Percentiles rank a stretch among this genome's conserved stretches.
Conservation (phyloP, 257 asterid genomes). For the Petunia axillaris region DNA sequence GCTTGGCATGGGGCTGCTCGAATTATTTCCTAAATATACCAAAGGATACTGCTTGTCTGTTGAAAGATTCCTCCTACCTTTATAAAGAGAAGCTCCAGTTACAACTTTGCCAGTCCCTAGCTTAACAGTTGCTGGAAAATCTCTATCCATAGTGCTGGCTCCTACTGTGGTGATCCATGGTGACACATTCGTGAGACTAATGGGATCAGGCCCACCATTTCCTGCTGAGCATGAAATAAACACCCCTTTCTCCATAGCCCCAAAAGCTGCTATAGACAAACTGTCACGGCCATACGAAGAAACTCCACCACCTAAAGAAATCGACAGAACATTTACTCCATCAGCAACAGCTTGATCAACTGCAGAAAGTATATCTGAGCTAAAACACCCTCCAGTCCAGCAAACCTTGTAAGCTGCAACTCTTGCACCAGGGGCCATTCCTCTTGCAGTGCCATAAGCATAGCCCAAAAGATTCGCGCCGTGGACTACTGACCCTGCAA, state of each 20-base stretch:
- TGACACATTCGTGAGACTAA: conserved; percentile 83
- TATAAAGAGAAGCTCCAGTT: conserved; percentile 74
- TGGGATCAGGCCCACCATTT: conserved; percentile 93
- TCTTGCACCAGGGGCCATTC: conserved; percentile 92
- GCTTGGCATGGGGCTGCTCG: conserved; percentile 65
- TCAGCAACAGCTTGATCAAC: conserved; percentile 92
- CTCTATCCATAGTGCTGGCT: conserved; percentile 90
- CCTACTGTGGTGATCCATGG: conserved; percentile 97
- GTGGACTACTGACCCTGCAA: conserved; percentile 58
- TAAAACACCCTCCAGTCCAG: conserved; percentile 92
- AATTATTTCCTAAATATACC: conserved; percentile 71
- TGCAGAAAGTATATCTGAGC: conserved; percentile 89
- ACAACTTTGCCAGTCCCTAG: conserved; percentile 60
- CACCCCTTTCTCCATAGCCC: conserved; percentile 93
- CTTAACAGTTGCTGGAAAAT: conserved; percentile 78
- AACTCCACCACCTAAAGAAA: conserved; percentile 90
- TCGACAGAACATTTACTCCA: conserved; percentile 78
- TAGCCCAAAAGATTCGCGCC: conserved; percentile 86
- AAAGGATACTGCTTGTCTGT: conserved; percentile 46
- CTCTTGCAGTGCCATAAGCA: conserved; percentile 81
- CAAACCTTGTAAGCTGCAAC: conserved; percentile 89
- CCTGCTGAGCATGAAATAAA: conserved; percentile 90
- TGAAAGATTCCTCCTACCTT: conserved; percentile 52
- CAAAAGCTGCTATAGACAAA: conserved; percentile 77
- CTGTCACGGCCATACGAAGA: conserved; percentile 74